These are phyloP conservation scores for Litsea cubeba DNA, from an alignment of 164 flowering plant species.

Conservation along the genomic window DNA sequence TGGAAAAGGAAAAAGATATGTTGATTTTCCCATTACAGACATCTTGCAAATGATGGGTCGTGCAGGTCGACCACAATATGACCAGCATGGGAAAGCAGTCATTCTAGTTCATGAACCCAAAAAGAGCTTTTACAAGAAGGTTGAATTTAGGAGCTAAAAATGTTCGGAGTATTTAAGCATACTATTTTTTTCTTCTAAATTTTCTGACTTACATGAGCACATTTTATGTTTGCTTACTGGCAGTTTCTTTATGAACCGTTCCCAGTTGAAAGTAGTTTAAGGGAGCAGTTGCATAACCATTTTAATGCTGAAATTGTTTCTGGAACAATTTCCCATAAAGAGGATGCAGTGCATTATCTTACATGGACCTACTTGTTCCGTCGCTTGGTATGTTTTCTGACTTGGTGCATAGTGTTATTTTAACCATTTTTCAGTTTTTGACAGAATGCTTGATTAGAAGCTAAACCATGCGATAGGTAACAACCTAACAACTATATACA, in stretches of 20 bases:
- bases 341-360: constrained; percentile 93
- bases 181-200: too few relatives aligned
- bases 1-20: constrained; percentile 87
- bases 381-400: constrained; percentile 62
- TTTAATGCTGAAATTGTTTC: constrained; percentile 94
- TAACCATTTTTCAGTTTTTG: not conserved
- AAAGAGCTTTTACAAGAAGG: constrained; percentile 99
- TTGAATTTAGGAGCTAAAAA: constrained; percentile 11
- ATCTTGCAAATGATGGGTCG: constrained; percentile 99
- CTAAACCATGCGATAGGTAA: not conserved
- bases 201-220: constrained; percentile 4
- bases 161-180: constrained; percentile 1
- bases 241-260: constrained; percentile 98
- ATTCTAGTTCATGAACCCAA: constrained; percentile 99
- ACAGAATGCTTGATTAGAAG: not conserved
- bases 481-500: not conserved
- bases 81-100: constrained; percentile 97
- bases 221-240: constrained; percentile 13
- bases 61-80: constrained; percentile 98
- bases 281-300: constrained; percentile 85
- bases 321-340: constrained; percentile 85
- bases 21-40: constrained; percentile 98
- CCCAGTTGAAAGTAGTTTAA: constrained; percentile 95
- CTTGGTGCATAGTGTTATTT: not conserved
- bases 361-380: constrained; percentile 98